Base-by-base conservation (phyloP, 2,329 filamentous ascomycete species). In the Clarireedia hainanense region DNA sequence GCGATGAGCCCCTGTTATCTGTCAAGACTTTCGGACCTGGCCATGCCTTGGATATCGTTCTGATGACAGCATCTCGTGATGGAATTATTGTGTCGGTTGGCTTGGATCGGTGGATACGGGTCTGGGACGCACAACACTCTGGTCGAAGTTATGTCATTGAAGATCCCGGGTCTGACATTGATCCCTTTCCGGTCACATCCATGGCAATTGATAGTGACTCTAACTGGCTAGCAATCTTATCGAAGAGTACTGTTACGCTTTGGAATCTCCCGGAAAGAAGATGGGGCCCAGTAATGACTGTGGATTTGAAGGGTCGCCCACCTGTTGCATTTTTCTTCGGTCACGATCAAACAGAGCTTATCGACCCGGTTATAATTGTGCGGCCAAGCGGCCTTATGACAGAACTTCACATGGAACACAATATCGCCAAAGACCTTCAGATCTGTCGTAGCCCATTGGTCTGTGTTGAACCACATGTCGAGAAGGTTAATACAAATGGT, bases 61-160 rank as follows among this genome's bases (percentile, higher is more conserved):
- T 84, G 66, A 71, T 92, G 58, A 71, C 77, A 5, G 76, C 84
- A 15, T 86, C 81, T 6, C 73, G 78, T 1, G 79, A 80, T 51
- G 86, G 86, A 0, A 76, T 85, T 52, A 71, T 91, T 23, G 80
- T 85, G 5, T 88, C 86, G 1, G 78, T 88, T 39, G 85, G 84
- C 0, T 73, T 92, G 1, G 89, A 92, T 65, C 78, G 86, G 48
- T 74, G 77, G 10, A 83, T 90, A 14, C 78, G 81, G 15, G 73
- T 89, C 1, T 89, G 85, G 84, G 75, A 85, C 64, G 68, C 83
- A 17, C 77, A 63, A 14, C 59, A 63, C 20, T 56, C 60, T 5
- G 50, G 77, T 50, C 71, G 72, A 26, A 69, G 76, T 20, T 71
- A 75, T 55, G 61, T 74, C 57, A 66, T 71, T 34, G 63, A 72